Percentiles rank a stretch among this genome's conserved stretches.
These are phyloP conservation scores for Adenanthera pavonina DNA, from an alignment of 306 rosid species.

Conservation along the genomic window DNA sequence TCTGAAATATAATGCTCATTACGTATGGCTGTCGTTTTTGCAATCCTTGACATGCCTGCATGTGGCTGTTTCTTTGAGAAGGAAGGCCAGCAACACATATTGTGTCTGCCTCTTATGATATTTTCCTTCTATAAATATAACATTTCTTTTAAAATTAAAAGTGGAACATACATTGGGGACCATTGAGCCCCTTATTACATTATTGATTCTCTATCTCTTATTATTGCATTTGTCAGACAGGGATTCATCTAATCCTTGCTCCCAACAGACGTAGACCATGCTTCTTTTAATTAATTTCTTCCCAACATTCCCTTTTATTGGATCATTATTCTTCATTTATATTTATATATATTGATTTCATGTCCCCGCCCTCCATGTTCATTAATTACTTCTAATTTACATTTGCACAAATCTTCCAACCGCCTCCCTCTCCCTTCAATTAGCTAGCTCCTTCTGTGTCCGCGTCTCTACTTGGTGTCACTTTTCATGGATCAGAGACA, in stretches of 20 bases:
- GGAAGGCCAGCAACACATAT: not conserved
- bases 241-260: constrained; percentile 64
- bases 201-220: constrained; percentile 42
- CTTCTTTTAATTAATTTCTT: not conserved
- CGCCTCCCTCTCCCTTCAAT: not conserved
- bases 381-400: not conserved
- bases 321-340: too few species aligned
- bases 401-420: not conserved
- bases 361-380: too few species aligned
- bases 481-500: constrained; percentile 42
- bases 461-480: not conserved
- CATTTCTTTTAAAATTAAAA: constrained; percentile 27
- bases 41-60: constrained; percentile 30
- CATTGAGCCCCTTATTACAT: constrained; percentile 43
- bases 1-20: constrained; percentile 25
- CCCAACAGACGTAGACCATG: constrained; percentile 49
- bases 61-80: constrained; percentile 18
- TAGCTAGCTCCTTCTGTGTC: not conserved
- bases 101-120: not conserved
- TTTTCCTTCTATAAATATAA: not conserved
- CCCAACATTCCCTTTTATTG: too few species aligned
- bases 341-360: too few species aligned
- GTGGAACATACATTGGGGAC: constrained; percentile 42
- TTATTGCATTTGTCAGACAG: constrained; percentile 49
- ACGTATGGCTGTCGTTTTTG: constrained; percentile 44